phyloP scores from a whole-genome alignment of 169 alveolate species.

The Plasmodium ovale region DNA sequence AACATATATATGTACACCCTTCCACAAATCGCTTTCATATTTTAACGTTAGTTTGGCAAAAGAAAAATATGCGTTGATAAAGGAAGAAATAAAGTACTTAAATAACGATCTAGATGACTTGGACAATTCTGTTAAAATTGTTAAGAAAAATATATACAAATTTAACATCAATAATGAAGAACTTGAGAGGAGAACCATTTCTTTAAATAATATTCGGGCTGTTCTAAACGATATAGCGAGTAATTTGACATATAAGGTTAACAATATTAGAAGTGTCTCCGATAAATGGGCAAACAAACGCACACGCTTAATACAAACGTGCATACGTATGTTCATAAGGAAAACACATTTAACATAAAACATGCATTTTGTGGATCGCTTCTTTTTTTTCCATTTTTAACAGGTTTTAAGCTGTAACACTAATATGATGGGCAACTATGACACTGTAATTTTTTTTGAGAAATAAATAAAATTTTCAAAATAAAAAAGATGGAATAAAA shows the following conservation, averaged over 20 bases:
- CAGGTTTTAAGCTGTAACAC: constrained; percentile 28
- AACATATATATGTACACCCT: neutral
- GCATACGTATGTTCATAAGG: neutral
- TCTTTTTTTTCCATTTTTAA: constrained; percentile 5
- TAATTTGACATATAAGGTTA: constrained; percentile 27
- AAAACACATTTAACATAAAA: neutral
- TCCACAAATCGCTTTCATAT: neutral
- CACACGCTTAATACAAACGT: neutral
- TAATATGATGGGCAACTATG: constrained; percentile 18
- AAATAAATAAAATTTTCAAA: neutral
- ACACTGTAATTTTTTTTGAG: constrained; percentile 28
- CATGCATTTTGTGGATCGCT: too few relatives aligned
- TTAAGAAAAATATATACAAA: constrained; percentile 57
- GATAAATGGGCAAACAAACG: neutral
- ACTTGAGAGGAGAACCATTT: constrained; percentile 35
- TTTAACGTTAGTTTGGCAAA: constrained; percentile 37
- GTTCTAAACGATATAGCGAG: constrained; percentile 24
- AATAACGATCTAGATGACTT: constrained; percentile 66
- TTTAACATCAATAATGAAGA: constrained; percentile 71
- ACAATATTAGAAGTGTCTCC: neutral
- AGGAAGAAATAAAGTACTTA: constrained; percentile 72
- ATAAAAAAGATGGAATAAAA: neutral
- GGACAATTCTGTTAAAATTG: constrained; percentile 60
- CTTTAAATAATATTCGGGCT: constrained; percentile 38
- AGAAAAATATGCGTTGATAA: constrained; percentile 50